Conservation (phyloP, 2,329 filamentous ascomycete species). For the Microcyclosporella mali region DNA sequence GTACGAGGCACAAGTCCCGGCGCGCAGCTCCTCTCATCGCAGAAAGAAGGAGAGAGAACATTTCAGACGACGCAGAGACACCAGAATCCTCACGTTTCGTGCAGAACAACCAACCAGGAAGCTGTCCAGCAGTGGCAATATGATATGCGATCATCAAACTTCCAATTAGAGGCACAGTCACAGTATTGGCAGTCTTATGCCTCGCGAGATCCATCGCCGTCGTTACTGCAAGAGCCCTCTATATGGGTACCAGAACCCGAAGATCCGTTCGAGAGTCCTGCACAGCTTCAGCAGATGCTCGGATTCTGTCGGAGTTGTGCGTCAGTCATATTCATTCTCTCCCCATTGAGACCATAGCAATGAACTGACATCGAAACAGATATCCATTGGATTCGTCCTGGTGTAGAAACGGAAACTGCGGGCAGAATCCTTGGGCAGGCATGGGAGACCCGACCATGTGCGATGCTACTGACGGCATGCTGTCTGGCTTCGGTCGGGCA, state of each 20-base stretch:
- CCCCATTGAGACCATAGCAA: background rate
- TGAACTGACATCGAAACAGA: conserved; percentile 1
- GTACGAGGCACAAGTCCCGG: background rate
- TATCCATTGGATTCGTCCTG: conserved; percentile 7
- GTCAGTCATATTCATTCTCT: conserved; percentile 1
- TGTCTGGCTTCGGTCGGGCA: conserved; percentile 9
- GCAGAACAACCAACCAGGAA: background rate
- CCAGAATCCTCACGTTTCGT: background rate
- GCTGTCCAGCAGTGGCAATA: conserved; percentile 4
- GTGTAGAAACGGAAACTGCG: conserved; percentile 6
- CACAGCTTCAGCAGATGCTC: conserved; percentile 6
- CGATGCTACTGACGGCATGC: conserved; percentile 6
- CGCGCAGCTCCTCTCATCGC: background rate
- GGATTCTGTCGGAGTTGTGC: conserved; percentile 7
- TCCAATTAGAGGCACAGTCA: background rate
- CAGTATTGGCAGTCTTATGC: conserved; percentile 1
- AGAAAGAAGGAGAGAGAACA: conserved; percentile 6
- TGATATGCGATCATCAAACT: background rate
- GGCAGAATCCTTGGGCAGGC: conserved; percentile 2
- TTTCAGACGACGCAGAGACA: conserved; percentile 1
- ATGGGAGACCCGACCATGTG: conserved; percentile 1
- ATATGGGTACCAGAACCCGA: background rate
- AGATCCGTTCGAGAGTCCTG: conserved; percentile 3
- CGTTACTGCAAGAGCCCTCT: background rate
- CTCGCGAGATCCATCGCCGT: background rate